Base-by-base conservation (phyloP, 2,329 filamentous ascomycete genomes). In the Monosporascus sp. region DNA sequence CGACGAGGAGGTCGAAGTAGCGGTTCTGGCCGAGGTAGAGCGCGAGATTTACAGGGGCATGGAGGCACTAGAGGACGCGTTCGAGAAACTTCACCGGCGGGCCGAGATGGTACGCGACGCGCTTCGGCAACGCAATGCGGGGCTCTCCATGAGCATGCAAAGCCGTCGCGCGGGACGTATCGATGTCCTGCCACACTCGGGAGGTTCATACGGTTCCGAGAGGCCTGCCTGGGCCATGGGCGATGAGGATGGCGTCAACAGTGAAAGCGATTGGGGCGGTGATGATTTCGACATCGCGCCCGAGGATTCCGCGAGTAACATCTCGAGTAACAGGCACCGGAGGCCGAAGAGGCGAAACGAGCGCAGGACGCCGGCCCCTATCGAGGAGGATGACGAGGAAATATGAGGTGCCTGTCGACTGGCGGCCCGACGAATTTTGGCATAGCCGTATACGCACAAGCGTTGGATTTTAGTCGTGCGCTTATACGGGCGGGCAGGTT, bases 1-100 rank as follows among this genome's bases (percentile, higher is more conserved):
- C 54, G 93, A 97, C 66, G 93, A 97, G 69, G 93, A 97, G 65
- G 90, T 89, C 51, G 93, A 97, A 68, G 92, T 97, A 63, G 89
- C 89, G 1, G 88, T 89, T 1, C 79, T 97, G 6, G 90, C 90
- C 7, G 93, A 97, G 71, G 85, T 97, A 39, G 93, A 97, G 71
- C 84, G 91, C 6, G 90, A 96, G 65, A 96, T 97, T 53, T 97
- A 93, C 71, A 80, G 84, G 36, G 90, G 92, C 56, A 97, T 97
- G 93, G 93, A 97, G 72, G 85, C 85, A 0, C 80, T 97, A 24
- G 93, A 97, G 70, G 90, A 97, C 65, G 91, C 92, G 0, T 97
- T 97, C 62, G 93, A 97, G 72, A 84, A 83, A 27, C 78, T 97
- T n/a, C 93, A 97, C 67, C 81, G 84, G 60, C 87, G 86, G 64